Percentiles rank a stretch among this genome's conserved stretches.
phyloP scores from a whole-genome alignment of 2,329 filamentous ascomycete genomes.

The Phyllosticta citribraziliensis region DNA sequence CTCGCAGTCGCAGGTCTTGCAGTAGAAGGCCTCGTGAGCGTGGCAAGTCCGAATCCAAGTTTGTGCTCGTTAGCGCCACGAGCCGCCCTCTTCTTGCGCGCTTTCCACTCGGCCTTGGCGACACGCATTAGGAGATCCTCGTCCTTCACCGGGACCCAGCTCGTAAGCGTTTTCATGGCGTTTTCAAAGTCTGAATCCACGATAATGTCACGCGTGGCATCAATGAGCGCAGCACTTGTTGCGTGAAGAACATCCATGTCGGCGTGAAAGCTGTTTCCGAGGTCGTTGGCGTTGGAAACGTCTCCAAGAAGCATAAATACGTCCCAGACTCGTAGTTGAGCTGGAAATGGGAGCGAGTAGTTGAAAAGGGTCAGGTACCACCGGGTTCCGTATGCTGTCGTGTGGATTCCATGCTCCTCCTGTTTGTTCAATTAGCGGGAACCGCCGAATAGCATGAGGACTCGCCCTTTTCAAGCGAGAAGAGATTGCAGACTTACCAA shows the following conservation, averaged over 20 bases:
- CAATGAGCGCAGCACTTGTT: conserved; percentile 78
- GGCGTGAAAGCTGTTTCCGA: conserved; percentile 23
- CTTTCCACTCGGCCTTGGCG: conserved; percentile 77
- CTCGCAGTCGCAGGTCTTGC: not conserved
- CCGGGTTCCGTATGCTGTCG: conserved; percentile 87
- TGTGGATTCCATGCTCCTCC: conserved; percentile 69
- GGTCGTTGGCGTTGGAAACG: conserved; percentile 15
- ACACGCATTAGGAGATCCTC: conserved; percentile 90
- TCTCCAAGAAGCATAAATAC: conserved; percentile 93
- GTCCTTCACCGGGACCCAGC: conserved; percentile 87
- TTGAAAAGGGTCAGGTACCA: conserved; percentile 99
- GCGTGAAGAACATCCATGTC: conserved; percentile 86
- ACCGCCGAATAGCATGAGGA: not conserved
- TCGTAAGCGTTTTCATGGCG: conserved; percentile 92
- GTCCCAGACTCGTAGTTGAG: conserved; percentile 94
- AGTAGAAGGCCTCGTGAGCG: not conserved
- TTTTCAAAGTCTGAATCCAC: conserved; percentile 94
- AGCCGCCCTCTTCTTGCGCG: conserved; percentile 43
- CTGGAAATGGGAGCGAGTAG: conserved; percentile 86
- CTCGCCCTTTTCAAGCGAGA: not conserved
- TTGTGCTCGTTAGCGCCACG: not conserved
- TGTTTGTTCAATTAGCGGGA: conserved; percentile 27
- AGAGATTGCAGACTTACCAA: conserved; percentile 49
- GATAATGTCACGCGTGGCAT: conserved; percentile 79
- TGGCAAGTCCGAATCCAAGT: not conserved